Base-by-base conservation (phyloP, 202 grass and related monocot genomes). In the Dendrocalamus latiflorus region DNA sequence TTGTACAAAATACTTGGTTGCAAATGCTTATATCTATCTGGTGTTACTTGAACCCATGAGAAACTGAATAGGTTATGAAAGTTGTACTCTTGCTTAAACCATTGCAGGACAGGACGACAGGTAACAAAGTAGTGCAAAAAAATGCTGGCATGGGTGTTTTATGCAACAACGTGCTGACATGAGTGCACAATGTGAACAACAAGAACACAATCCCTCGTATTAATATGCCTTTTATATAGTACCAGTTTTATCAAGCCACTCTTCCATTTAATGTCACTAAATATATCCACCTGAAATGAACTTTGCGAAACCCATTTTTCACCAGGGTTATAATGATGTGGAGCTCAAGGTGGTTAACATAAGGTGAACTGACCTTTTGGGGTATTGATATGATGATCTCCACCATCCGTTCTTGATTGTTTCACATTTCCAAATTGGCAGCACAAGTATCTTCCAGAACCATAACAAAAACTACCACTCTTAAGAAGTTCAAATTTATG, bases 401-500 rank as follows among this genome's bases (percentile, higher is more conserved):
- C 77, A 33, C 66, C 81, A 92, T 93, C 87, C 6, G 54, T 75
- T 68, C 67, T 79, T 81, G 89, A 82, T 87, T 85, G 78, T 65
- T 94, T 99, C 13, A 20, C 59, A 86, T 89, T 88, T 79, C 89
- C 91, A 86, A 89, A 89, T 61, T 93, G 88, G 70, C 93, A 99
- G 78, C 96, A 99, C 49, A 99, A 76, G 54, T 92, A 94, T 83
- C 93, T 87, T 80, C 96, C 93, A 90, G 96, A 95, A 84, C 87
- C 96, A 72, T 87, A 89, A 89, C 91, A 90, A 54, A 99, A 96
- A 84, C 96, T 96, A 43, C 85, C 90, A 81, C 91, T 95, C 72
- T 89, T 95, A 86, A 95, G 93, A 59, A 90, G 83, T 75, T 94
- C 89, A 90, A 99, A 99, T 15, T 95, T 91, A 85, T 94, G 91